Percentiles rank a stretch among this genome's conserved stretches.
Evolutionary conservation across 208 protist genomes (phyloP).

Genomic region (Wallacemonas sp.): DNA sequence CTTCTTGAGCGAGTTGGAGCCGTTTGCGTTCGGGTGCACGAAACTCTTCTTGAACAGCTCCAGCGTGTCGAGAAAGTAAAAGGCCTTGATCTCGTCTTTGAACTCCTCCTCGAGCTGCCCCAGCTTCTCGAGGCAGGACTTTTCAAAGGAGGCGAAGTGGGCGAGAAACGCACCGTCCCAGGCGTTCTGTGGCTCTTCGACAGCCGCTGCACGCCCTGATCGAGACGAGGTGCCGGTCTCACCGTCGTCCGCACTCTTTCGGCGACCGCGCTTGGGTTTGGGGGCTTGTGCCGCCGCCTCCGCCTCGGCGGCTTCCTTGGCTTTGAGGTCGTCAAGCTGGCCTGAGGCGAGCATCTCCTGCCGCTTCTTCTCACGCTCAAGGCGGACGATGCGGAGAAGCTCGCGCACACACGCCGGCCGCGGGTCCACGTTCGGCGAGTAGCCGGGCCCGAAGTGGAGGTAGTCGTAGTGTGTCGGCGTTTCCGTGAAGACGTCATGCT

Average conservation of each 20-base stretch:
- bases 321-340: slow-evolving; percentile 40
- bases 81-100: slow-evolving; percentile 79
- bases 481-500: slow-evolving; percentile 84
- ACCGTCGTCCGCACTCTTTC: background rate
- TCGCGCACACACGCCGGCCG: slow-evolving; percentile 63
- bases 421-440: slow-evolving; percentile 83
- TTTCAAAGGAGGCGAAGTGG: slow-evolving; percentile 90
- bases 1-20: slow-evolving; percentile 91
- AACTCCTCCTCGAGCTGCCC: slow-evolving; percentile 69
- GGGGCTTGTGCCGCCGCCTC: slow-evolving; percentile 22
- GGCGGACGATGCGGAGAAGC: slow-evolving; percentile 74
- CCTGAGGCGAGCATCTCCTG: slow-evolving; percentile 56
- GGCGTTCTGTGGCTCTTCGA: slow-evolving; percentile 55
- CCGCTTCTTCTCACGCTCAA: slow-evolving; percentile 76
- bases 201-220: slow-evolving; percentile 29
- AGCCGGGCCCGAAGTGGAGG: slow-evolving; percentile 86
- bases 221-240: slow-evolving; percentile 24
- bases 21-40: slow-evolving; percentile 80
- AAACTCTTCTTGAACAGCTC: slow-evolving; percentile 81
- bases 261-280: background rate
- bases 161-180: slow-evolving; percentile 89
- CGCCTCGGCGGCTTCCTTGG: slow-evolving; percentile 22
- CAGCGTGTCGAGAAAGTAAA: slow-evolving; percentile 89
- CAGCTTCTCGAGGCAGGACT: slow-evolving; percentile 85
- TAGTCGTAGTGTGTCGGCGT: slow-evolving; percentile 89